Base-by-base conservation (phyloP, 192 early-diverging fungal genomes). In the Coemansia sp. region DNA sequence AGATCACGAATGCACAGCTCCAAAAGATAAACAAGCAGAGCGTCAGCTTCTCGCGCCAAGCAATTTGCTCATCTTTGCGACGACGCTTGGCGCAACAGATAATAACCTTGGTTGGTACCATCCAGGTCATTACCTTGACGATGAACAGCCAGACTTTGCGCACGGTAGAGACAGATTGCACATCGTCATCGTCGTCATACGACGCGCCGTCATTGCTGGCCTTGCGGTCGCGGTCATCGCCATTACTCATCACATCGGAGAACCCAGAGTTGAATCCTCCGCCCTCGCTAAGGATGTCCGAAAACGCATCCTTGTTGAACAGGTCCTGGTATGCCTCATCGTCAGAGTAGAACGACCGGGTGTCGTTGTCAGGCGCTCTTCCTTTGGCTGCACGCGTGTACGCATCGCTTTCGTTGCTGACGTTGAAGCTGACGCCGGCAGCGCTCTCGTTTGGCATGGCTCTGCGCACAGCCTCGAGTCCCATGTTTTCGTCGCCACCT, bases 1-100 rank as follows among this genome's bases (percentile, higher is more conserved):
- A 94, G 52, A 97, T 86, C 45, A 94, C 87, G 65, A 89, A 66
- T 12, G 75, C 83, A 18, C 90, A 92, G 56, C 94, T 66, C 33
- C 93, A 83, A 18, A 87, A 75, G 29, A 95, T 93, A 60, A 95
- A 67, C 58, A 91, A 65, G 66, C 92, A 94, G 9, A 98, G 82
- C 2, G 96, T 91, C 12, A 95, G 84, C 73, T 98, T 97, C 72
- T 98, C 96, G 60, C 96, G 87, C 96, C 96, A 98, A 2, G 96
- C 96, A 75, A 90, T 84, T 48, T 89, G 91, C 55, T 93, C 85
- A 67, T 92, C 91, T 49, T 84, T 84, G 48, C 86, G 84, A 45
- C 87, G 84, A 85, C 94, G 92, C 45, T 87, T 76, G 40, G 90
- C 93, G 67, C 91, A 90, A 66, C 82, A 85, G 4, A 61, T 42